Percentiles rank a stretch among this genome's conserved stretches.
Evolutionary conservation across 495 filamentous ascomycete species (phyloP).

Genomic region (Collariella sp.): DNA sequence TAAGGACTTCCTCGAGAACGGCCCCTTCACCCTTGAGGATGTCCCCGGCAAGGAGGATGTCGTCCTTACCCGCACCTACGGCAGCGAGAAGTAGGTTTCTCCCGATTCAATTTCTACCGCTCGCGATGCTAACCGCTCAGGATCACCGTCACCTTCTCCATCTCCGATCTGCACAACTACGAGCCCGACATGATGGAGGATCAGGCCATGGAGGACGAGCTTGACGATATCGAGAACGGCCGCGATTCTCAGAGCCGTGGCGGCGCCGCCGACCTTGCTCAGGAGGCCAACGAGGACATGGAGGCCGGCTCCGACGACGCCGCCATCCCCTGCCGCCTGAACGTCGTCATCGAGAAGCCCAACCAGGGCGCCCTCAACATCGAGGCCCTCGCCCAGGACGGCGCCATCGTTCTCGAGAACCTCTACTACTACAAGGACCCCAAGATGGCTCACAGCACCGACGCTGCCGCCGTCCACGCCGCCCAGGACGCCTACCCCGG

Average conservation of each 20-base stretch:
- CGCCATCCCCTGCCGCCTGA: constrained; percentile 73
- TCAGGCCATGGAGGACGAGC: constrained; percentile 65
- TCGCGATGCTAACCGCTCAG: constrained; percentile 37
- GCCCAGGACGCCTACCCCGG: constrained; percentile 76
- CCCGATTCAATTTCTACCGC: background rate
- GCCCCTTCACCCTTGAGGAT: constrained; percentile 66
- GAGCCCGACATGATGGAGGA: constrained; percentile 40
- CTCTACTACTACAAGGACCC: constrained; percentile 75
- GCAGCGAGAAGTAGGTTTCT: constrained; percentile 69
- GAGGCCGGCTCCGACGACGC: constrained; percentile 44
- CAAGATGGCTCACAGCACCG: constrained; percentile 52
- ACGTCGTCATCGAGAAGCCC: constrained; percentile 79
- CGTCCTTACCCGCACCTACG: constrained; percentile 68
- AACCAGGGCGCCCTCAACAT: constrained; percentile 71
- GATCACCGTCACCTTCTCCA: constrained; percentile 87
- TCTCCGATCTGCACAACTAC: constrained; percentile 75
- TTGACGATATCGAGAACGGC: constrained; percentile 40
- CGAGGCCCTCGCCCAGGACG: constrained; percentile 80
- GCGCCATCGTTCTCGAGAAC: constrained; percentile 81
- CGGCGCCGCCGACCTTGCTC: constrained; percentile 24
- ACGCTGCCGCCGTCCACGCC: constrained; percentile 38
- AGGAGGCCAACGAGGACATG: constrained; percentile 42
- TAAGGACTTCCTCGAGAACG: constrained; percentile 65
- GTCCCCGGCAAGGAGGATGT: constrained; percentile 79
- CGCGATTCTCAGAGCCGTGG: constrained; percentile 27